A percentile compares a stretch with the other conserved stretches of the same genome.
Conservation (phyloP, 2,329 filamentous ascomycete species). For the Penicillium occitanis region DNA sequence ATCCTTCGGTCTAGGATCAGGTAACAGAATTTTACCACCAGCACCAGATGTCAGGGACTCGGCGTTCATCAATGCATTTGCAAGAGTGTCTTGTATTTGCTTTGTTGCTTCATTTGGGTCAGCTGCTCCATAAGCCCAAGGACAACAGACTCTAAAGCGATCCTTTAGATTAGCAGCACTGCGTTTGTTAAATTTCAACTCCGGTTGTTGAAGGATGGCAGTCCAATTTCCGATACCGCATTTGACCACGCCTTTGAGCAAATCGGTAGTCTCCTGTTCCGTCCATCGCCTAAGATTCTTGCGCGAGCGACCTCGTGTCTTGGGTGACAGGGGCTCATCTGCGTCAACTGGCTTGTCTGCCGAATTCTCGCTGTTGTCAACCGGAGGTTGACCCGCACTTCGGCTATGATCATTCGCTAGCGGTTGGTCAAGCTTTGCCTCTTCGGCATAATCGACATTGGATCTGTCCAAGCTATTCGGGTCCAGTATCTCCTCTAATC, state of each 20-base stretch:
- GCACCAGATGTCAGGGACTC: constrained; percentile 29
- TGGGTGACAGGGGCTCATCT: constrained; percentile 33
- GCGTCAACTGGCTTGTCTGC: constrained; percentile 12
- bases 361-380: not conserved
- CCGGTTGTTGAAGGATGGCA: constrained; percentile 57
- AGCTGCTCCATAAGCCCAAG: constrained; percentile 46
- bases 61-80: constrained; percentile 34
- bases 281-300: constrained; percentile 58
- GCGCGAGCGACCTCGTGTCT: constrained; percentile 42
- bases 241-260: constrained; percentile 59
- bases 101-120: constrained; percentile 40
- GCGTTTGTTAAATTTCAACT: constrained; percentile 58
- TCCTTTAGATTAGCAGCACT: constrained; percentile 66
- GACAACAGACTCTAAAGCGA: constrained; percentile 57
- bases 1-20: constrained; percentile 28
- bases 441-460: constrained; percentile 17
- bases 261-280: constrained; percentile 59
- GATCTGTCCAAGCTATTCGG: constrained; percentile 25
- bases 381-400: not conserved
- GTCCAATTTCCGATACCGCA: constrained; percentile 67
- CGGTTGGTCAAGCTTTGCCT: not conserved
- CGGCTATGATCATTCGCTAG: not conserved
- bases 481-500: constrained; percentile 38
- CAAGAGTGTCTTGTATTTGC: constrained; percentile 38
- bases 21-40: constrained; percentile 29